Percentiles rank a stretch among this genome's conserved stretches.
Evolutionary conservation across 495 filamentous ascomycete genomes (phyloP).

Genomic region (Cairneyella variabilis): DNA sequence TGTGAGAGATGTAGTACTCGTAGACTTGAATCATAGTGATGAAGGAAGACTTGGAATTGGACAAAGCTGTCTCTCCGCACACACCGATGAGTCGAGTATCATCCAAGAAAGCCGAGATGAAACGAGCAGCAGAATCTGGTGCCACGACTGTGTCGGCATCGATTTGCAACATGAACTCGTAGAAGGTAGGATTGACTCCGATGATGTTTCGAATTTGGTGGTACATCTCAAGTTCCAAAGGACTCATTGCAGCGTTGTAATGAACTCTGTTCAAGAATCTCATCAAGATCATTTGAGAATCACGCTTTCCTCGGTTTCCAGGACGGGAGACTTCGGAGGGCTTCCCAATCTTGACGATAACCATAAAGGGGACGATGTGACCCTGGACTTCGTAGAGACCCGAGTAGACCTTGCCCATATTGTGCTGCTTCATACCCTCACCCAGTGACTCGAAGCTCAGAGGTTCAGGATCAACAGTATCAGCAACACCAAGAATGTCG

Average conservation of each 20-base stretch:
- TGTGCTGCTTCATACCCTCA: constrained; percentile 95
- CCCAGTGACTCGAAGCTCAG: constrained; percentile 96
- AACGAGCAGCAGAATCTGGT: constrained; percentile 84
- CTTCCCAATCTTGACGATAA: constrained; percentile 96
- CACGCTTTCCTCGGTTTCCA: constrained; percentile 97
- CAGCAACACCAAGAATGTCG: constrained; percentile 92
- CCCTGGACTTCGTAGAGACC: constrained; percentile 97
- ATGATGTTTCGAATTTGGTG: constrained; percentile 99
- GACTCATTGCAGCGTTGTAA: constrained; percentile 93
- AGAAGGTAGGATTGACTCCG: constrained; percentile 96
- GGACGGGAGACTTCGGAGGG: constrained; percentile 94
- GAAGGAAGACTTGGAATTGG: constrained; percentile 88
- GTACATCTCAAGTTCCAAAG: constrained; percentile 96
- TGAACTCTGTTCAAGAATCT: constrained; percentile 97
- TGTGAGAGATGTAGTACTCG: constrained; percentile 99
- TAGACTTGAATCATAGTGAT: constrained; percentile 99
- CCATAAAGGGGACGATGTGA: constrained; percentile 96
- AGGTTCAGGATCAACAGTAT: constrained; percentile 92
- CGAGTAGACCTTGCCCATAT: constrained; percentile 98
- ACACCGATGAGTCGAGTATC: constrained; percentile 90
- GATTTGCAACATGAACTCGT: constrained; percentile 95
- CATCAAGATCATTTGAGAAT: constrained; percentile 98
- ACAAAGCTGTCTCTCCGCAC: constrained; percentile 91
- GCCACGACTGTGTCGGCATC: constrained; percentile 96
- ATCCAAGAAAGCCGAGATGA: constrained; percentile 86